Evolutionary conservation across 371 early-diverging fungal genomes (phyloP).

Genomic region (Apophysomyces variabilis): DNA sequence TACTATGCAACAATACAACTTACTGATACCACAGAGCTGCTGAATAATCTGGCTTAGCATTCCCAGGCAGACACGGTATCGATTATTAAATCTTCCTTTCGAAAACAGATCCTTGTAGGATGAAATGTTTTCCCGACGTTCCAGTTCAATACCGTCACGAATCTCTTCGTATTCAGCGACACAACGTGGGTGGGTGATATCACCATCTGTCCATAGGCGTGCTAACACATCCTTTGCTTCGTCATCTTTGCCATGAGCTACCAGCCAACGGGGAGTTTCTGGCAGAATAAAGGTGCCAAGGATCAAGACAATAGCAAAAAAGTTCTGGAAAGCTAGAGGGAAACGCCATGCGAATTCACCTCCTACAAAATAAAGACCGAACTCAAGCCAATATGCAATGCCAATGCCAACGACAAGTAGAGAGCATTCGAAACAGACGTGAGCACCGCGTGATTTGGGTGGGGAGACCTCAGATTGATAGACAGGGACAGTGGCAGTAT

Average conservation of each 20-base stretch:
- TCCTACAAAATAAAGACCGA: slow-evolving; percentile 40
- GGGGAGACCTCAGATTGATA: slow-evolving; percentile 56
- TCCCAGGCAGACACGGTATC: slow-evolving; percentile 47
- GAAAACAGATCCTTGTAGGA: slow-evolving; percentile 43
- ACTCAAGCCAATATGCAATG: slow-evolving; percentile 55
- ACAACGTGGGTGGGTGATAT: slow-evolving; percentile 34
- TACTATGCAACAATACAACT: slow-evolving; percentile 19
- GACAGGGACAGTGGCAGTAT: slow-evolving; percentile 55
- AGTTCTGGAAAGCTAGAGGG: slow-evolving; percentile 54
- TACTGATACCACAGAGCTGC: slow-evolving; percentile 49
- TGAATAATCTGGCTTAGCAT: slow-evolving; percentile 51
- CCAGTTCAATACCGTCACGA: slow-evolving; percentile 40
- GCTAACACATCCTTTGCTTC: slow-evolving; percentile 46
- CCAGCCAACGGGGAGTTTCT: slow-evolving; percentile 64
- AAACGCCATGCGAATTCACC: slow-evolving; percentile 55
- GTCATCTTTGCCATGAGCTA: slow-evolving; percentile 44
- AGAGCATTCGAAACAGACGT: slow-evolving; percentile 43
- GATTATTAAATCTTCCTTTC: slow-evolving; percentile 47
- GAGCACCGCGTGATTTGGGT: slow-evolving; percentile 46
- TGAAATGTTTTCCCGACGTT: slow-evolving; percentile 41
- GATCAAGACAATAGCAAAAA: slow-evolving; percentile 52
- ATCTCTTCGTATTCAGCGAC: slow-evolving; percentile 48
- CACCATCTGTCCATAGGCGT: slow-evolving; percentile 40
- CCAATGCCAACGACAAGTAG: slow-evolving; percentile 39
- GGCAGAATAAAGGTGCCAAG: slow-evolving; percentile 53